These are phyloP conservation scores for Sechiopsis laciniata DNA, from an alignment of 306 rosid species.

Conservation along the genomic window DNA sequence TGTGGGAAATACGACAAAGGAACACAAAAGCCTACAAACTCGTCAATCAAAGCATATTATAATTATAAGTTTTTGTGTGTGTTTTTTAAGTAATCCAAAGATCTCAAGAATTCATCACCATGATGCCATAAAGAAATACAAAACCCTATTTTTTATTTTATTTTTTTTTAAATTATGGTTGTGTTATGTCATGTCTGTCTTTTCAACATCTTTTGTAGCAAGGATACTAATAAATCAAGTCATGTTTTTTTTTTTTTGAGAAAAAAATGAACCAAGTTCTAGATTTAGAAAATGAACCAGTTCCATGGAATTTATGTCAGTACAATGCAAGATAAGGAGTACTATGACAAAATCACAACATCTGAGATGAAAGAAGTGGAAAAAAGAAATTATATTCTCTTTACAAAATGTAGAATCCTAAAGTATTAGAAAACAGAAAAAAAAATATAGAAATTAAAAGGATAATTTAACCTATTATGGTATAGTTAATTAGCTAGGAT, in stretches of 20 bases:
- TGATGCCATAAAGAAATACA: constrained; percentile 15
- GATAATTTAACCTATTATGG: no score
- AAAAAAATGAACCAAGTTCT: neutral
- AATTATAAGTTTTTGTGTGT: neutral
- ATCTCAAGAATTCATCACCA: neutral
- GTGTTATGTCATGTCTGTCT: constrained; percentile 18
- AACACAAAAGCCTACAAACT: no score
- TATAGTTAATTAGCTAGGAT: no score
- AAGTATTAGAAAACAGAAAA: no score
- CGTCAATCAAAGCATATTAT: neutral
- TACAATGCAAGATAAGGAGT: neutral
- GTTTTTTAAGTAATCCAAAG: neutral
- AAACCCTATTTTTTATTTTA: neutral
- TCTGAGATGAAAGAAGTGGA: neutral
- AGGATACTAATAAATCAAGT: neutral
- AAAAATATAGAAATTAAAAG: no score
- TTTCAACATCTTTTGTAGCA: constrained; percentile 10
- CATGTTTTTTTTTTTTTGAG: neutral
- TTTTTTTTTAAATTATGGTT: neutral
- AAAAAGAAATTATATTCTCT: neutral
- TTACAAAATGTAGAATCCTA: neutral
- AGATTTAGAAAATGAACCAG: neutral
- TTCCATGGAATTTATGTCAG: constrained; percentile 13
- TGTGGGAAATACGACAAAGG: no score
- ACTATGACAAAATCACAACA: neutral